These are phyloP conservation scores for Magnaporthiopsis incrustans DNA, from an alignment of 2,329 filamentous ascomycete genomes.

Conservation along the genomic window DNA sequence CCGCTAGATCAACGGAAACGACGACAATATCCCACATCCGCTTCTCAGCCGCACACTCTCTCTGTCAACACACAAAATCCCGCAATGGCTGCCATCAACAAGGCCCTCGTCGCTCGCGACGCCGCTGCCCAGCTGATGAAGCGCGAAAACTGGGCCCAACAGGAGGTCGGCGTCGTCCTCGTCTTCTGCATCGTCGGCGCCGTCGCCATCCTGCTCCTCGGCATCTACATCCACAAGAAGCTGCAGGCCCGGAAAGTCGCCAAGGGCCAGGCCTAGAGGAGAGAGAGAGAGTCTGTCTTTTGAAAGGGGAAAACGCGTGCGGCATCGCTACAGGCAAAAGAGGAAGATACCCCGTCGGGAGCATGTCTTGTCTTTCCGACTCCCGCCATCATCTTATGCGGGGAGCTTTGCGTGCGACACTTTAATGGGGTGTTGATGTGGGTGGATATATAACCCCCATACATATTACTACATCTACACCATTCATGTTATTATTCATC, in stretches of 20 bases:
- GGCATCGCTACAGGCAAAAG: too few species aligned
- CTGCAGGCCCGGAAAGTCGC: slow-evolving; percentile 21
- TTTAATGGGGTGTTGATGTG: background rate
- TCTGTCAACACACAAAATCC: background rate
- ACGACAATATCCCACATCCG: background rate
- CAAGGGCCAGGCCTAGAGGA: slow-evolving; percentile 7
- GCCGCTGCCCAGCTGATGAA: slow-evolving; percentile 1
- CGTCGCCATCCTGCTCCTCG: slow-evolving; percentile 40
- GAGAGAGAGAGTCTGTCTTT: too few species aligned
- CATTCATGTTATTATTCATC: background rate
- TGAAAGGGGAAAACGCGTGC: background rate
- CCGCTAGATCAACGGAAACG: background rate
- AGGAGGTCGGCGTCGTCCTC: slow-evolving; percentile 51
- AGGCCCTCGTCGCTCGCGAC: background rate
- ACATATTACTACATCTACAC: background rate
- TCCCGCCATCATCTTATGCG: too few species aligned
- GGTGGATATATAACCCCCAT: background rate
- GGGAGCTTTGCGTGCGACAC: background rate
- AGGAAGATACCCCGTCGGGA: too few species aligned
- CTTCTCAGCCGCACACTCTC: background rate
- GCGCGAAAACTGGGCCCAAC: slow-evolving; percentile 43
- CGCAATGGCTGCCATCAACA: slow-evolving; percentile 6
- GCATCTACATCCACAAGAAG: slow-evolving; percentile 35
- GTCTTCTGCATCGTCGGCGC: slow-evolving; percentile 55
- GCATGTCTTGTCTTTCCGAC: too few species aligned